Conservation (phyloP, 2,329 filamentous ascomycete species). For the Calonectria leucothoes region DNA sequence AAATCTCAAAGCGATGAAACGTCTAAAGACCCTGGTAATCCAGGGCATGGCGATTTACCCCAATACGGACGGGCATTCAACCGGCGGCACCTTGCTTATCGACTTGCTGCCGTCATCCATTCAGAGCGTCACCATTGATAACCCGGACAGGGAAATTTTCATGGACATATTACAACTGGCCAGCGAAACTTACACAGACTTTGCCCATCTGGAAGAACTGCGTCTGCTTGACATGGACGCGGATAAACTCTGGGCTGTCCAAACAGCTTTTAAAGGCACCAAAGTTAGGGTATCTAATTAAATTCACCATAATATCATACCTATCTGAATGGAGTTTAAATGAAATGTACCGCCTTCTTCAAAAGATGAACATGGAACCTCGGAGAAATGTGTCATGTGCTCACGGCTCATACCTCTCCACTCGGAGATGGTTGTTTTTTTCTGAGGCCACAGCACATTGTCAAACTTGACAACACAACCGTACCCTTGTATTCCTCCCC, state of each 20-base stretch:
- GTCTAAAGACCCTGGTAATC: neutral
- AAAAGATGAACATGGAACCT: neutral
- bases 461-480: neutral
- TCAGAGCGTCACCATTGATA: neutral
- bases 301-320: neutral
- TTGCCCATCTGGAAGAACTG: neutral
- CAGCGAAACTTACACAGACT: neutral
- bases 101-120: constrained; percentile 4
- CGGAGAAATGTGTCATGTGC: neutral
- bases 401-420: neutral
- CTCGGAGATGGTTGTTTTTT: neutral
- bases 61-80: neutral
- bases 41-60: neutral
- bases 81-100: neutral
- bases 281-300: neutral
- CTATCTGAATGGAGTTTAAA: neutral
- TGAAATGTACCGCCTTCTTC: neutral
- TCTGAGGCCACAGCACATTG: neutral
- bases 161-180: neutral
- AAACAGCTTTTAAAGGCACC: neutral
- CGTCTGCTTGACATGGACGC: neutral
- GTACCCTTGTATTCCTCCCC: neutral
- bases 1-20: neutral
- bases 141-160: neutral
- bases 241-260: neutral